These are phyloP conservation scores for Calocera viscosa DNA, from an alignment of 768 basidiomycete species.

Conservation along the genomic window DNA sequence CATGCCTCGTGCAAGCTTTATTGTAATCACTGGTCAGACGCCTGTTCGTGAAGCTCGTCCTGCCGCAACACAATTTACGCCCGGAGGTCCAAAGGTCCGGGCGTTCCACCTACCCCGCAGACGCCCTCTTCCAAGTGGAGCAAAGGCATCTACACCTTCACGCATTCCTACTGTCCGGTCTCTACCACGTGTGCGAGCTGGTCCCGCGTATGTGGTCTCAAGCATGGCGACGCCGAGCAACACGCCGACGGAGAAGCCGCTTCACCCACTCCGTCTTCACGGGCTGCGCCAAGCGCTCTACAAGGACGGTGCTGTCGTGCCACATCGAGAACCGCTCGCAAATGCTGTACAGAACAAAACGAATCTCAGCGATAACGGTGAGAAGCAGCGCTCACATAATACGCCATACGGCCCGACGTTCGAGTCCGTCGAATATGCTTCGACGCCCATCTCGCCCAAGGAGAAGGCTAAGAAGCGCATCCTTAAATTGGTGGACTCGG, in stretches of 20 bases:
- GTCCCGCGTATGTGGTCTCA: neutral
- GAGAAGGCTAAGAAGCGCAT: neutral
- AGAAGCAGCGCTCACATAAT: neutral
- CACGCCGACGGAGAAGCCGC: neutral
- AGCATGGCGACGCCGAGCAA: neutral
- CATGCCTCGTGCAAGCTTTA: neutral
- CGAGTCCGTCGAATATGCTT: neutral
- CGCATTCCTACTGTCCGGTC: neutral
- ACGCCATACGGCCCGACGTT: neutral
- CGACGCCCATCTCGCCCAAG: neutral
- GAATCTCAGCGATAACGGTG: neutral
- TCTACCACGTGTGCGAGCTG: neutral
- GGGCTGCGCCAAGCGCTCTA: neutral
- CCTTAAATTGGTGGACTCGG: neutral
- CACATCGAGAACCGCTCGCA: neutral
- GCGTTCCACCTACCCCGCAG: neutral
- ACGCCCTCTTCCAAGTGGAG: neutral
- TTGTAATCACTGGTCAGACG: neutral
- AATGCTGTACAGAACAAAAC: neutral
- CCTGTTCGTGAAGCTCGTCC: neutral
- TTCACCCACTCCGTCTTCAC: neutral
- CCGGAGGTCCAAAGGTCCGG: neutral
- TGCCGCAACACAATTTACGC: neutral
- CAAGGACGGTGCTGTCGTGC: neutral
- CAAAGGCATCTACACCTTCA: neutral